Evolutionary conservation across 306 rosid species (phyloP).

Genomic region (Quercus parvula): DNA sequence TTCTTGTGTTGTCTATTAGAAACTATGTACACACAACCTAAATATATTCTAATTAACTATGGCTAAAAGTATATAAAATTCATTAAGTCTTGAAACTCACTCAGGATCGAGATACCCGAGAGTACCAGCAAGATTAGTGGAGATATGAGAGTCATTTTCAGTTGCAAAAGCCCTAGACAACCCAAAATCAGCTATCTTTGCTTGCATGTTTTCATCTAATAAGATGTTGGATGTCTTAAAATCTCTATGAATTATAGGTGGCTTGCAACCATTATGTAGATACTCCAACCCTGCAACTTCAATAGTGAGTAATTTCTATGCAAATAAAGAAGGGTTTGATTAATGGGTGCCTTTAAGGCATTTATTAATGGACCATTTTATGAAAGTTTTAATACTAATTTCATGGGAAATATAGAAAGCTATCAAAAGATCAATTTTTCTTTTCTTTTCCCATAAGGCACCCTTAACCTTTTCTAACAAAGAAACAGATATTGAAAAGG

Average conservation of each 20-base stretch:
- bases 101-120: conserved; percentile 32
- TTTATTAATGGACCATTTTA: too few relatives aligned
- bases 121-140: conserved; percentile 20
- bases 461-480: too few relatives aligned
- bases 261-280: conserved; percentile 23
- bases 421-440: too few relatives aligned
- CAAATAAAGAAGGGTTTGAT: neutral
- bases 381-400: too few relatives aligned
- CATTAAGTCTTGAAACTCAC: conserved; percentile 15
- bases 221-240: conserved; percentile 39
- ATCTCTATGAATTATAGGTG: too few relatives aligned
- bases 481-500: neutral
- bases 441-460: too few relatives aligned
- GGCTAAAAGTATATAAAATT: too few relatives aligned
- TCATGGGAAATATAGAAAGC: too few relatives aligned
- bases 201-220: conserved; percentile 19
- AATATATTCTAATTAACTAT: too few relatives aligned
- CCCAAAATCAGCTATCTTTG: conserved; percentile 45
- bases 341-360: too few relatives aligned
- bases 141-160: conserved; percentile 9
- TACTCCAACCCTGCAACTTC: conserved; percentile 14
- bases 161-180: conserved; percentile 20
- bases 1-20: too few relatives aligned
- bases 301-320: neutral
- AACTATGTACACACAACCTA: too few relatives aligned